Evolutionary conservation across 2,329 filamentous ascomycete genomes (phyloP).

Genomic region (Aspergillus brasiliensis): DNA sequence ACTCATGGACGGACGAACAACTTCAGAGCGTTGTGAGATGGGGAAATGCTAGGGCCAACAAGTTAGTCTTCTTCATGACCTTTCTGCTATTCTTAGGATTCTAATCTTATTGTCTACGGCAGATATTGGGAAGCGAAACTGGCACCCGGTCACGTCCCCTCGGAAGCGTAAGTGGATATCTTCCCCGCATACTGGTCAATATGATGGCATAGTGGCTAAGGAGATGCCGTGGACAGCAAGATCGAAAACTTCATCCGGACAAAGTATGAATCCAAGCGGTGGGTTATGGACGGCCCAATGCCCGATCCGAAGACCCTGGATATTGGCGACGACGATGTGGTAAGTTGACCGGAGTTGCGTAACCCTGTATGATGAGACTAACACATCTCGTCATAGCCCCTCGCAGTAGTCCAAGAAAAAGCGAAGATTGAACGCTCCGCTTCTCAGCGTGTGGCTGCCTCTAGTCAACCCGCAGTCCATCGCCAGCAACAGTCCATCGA

Average conservation of each 20-base stretch:
- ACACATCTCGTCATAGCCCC: slow-evolving; percentile 49
- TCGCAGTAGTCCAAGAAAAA: slow-evolving; percentile 69
- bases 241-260: slow-evolving; percentile 99
- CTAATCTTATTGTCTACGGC: slow-evolving; percentile 16
- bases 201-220: slow-evolving; percentile 14
- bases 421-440: slow-evolving; percentile 66
- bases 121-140: slow-evolving; percentile 94
- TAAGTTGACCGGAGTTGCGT: slow-evolving; percentile 47
- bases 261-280: slow-evolving; percentile 97
- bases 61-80: slow-evolving; percentile 53
- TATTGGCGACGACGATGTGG: slow-evolving; percentile 81
- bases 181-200: neutral
- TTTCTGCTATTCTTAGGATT: slow-evolving; percentile 5
- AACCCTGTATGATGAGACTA: neutral
- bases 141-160: slow-evolving; percentile 85
- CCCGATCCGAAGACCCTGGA: slow-evolving; percentile 90
- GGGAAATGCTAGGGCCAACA: slow-evolving; percentile 96
- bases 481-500: slow-evolving; percentile 62
- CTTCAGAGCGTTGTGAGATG: slow-evolving; percentile 89
- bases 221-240: slow-evolving; percentile 57
- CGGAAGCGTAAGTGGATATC: slow-evolving; percentile 65
- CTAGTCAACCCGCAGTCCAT: slow-evolving; percentile 48
- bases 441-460: slow-evolving; percentile 53
- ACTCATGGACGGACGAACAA: slow-evolving; percentile 98
- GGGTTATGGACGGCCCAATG: slow-evolving; percentile 97